Percentiles rank a stretch among this genome's conserved stretches.
Evolutionary conservation across 106 monocot genomes (phyloP).

Genomic region (Iris macrosiphon): DNA sequence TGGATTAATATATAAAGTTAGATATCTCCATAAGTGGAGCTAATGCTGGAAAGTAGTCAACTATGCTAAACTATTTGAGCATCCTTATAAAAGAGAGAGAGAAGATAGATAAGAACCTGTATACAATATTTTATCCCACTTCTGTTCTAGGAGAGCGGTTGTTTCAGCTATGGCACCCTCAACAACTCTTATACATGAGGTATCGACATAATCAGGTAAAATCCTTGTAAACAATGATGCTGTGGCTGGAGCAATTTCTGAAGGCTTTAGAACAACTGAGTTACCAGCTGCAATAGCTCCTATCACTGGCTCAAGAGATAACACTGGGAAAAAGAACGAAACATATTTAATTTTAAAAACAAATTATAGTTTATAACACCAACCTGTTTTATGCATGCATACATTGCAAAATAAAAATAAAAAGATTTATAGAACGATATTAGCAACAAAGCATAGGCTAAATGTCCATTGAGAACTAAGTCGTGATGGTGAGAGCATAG

Average conservation of each 20-base stretch:
- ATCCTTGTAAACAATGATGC: constrained; percentile 42
- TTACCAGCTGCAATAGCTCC: constrained; percentile 69
- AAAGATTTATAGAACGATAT: too few relatives aligned
- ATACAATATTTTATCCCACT: constrained; percentile 89
- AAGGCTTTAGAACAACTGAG: constrained; percentile 60
- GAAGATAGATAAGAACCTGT: too few relatives aligned
- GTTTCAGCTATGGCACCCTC: constrained; percentile 66
- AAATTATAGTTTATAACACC: background rate
- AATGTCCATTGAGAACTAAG: too few relatives aligned
- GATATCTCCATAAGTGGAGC: too few relatives aligned
- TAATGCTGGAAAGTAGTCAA: too few relatives aligned
- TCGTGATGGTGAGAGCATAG: too few relatives aligned
- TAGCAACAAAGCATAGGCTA: too few relatives aligned
- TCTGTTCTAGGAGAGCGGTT: constrained; percentile 66
- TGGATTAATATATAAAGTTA: too few relatives aligned
- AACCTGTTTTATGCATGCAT: background rate
- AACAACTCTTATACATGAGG: constrained; percentile 61
- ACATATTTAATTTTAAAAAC: background rate
- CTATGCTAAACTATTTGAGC: too few relatives aligned
- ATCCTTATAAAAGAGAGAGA: too few relatives aligned
- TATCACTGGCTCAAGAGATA: constrained; percentile 49
- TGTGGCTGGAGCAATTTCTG: constrained; percentile 46
- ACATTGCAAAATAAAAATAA: too few relatives aligned
- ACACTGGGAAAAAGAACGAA: constrained; percentile 17
- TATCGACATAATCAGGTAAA: constrained; percentile 53